phyloP scores from a whole-genome alignment of 2,329 filamentous ascomycete genomes.

The Lasiodiplodia gonubiensis region DNA sequence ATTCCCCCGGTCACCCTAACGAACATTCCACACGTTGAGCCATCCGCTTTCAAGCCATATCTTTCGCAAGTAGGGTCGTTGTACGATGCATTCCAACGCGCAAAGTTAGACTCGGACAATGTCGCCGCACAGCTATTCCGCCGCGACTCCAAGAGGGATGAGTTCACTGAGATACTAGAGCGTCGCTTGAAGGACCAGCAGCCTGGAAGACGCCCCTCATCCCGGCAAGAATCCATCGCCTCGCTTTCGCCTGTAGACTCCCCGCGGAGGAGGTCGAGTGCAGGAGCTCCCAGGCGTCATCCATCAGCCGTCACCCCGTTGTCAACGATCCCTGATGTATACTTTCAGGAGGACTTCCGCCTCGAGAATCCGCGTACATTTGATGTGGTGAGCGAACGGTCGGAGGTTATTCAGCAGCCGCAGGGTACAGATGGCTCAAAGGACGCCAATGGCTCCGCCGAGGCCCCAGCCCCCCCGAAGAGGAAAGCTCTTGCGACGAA shows the following conservation, averaged over 20 bases:
- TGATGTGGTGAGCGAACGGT: slow-evolving; percentile 93
- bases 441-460: slow-evolving; percentile 61
- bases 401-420: slow-evolving; percentile 83
- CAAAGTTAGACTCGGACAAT: slow-evolving; percentile 78
- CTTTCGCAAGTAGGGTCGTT: slow-evolving; percentile 82
- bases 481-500: slow-evolving; percentile 93
- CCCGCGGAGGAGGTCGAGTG: slow-evolving; percentile 58
- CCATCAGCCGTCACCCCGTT: slow-evolving; percentile 80
- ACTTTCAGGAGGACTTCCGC: slow-evolving; percentile 94
- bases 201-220: slow-evolving; percentile 43
- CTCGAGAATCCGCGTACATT: slow-evolving; percentile 96
- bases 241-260: slow-evolving; percentile 53
- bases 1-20: slow-evolving; percentile 93
- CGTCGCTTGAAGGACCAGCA: slow-evolving; percentile 45
- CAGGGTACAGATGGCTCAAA: slow-evolving; percentile 59
- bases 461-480: slow-evolving; percentile 60
- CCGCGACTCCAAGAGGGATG: slow-evolving; percentile 56
- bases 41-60: slow-evolving; percentile 81
- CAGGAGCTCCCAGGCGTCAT: slow-evolving; percentile 60
- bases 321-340: slow-evolving; percentile 89
- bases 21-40: slow-evolving; percentile 82
- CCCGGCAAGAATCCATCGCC: slow-evolving; percentile 49
- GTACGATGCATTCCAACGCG: slow-evolving; percentile 86
- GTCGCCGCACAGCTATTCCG: slow-evolving; percentile 55
- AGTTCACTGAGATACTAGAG: slow-evolving; percentile 56